Evolutionary conservation across 257 asterid genomes (phyloP).

Genomic region (Eucommia ulmoides): DNA sequence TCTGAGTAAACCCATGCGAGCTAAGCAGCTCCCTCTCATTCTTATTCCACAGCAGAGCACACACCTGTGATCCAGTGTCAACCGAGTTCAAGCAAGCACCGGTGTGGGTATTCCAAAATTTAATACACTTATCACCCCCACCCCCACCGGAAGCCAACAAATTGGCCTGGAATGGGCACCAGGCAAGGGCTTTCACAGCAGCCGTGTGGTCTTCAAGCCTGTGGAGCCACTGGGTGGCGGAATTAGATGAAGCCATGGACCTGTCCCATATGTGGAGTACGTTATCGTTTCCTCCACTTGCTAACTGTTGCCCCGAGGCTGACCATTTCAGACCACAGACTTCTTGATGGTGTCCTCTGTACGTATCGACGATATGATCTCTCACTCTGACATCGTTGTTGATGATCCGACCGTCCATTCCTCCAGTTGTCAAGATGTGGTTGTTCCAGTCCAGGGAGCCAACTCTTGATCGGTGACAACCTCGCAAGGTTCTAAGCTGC

Average conservation of each 20-base stretch:
- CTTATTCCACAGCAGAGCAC: conserved; percentile 85
- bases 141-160: conserved; percentile 89
- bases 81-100: conserved; percentile 90
- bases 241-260: conserved; percentile 46
- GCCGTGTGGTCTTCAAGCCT: conserved; percentile 87
- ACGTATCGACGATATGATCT: conserved; percentile 52
- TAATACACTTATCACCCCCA: conserved; percentile 69
- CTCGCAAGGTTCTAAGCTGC: conserved; percentile 80
- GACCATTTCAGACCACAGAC: conserved; percentile 96
- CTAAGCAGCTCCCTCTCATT: conserved; percentile 82
- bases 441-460: conserved; percentile 90
- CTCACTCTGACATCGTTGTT: conserved; percentile 84
- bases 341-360: conserved; percentile 81
- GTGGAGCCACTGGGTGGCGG: conserved; percentile 74
- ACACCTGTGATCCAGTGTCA: conserved; percentile 91
- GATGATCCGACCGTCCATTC: conserved; percentile 77
- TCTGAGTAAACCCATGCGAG: conserved; percentile 85
- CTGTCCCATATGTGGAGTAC: conserved; percentile 93
- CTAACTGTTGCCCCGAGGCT: conserved; percentile 82
- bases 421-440: conserved; percentile 83
- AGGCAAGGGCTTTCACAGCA: conserved; percentile 92
- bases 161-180: conserved; percentile 94
- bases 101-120: conserved; percentile 91
- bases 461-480: conserved; percentile 61
- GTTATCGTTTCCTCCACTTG: conserved; percentile 90